These are phyloP conservation scores for Musa beccarii DNA, from an alignment of 176 grass and related monocot genomes.

Conservation along the genomic window DNA sequence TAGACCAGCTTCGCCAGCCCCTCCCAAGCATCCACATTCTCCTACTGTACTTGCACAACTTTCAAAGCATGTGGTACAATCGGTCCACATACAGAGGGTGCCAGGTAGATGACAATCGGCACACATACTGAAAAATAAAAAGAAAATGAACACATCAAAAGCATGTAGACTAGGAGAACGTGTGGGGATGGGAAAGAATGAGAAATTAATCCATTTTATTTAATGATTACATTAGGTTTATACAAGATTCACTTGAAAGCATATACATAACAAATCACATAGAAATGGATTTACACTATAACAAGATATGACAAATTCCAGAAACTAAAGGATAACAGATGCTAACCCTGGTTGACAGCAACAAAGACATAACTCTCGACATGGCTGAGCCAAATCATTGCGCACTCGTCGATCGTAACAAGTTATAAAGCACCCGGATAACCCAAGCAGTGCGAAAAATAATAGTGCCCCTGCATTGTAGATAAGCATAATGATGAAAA, in stretches of 20 bases:
- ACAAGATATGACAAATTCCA: background rate
- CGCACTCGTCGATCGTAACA: conserved; percentile 96
- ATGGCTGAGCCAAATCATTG: conserved; percentile 93
- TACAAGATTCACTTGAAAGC: background rate
- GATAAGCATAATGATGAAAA: background rate
- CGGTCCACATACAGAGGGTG: conserved; percentile 95
- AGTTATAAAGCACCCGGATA: conserved; percentile 97
- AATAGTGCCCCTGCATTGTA: conserved; percentile 65
- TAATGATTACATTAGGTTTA: too few relatives aligned
- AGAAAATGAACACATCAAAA: background rate
- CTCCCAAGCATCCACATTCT: conserved; percentile 90
- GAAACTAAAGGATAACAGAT: background rate
- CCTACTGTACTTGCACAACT: conserved; percentile 80
- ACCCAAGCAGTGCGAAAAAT: conserved; percentile 87
- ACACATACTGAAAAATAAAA: conserved; percentile 65
- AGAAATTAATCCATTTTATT: too few relatives aligned
- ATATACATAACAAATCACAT: background rate
- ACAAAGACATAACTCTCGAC: conserved; percentile 96
- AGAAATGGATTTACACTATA: background rate
- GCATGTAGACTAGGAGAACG: background rate
- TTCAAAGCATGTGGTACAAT: conserved; percentile 93
- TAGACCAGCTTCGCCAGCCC: conserved; percentile 76
- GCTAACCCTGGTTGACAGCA: conserved; percentile 94
- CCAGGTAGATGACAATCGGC: conserved; percentile 97
- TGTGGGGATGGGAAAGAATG: background rate